phyloP scores from a whole-genome alignment of 306 rosid species.

The Citrullus colocynthis region DNA sequence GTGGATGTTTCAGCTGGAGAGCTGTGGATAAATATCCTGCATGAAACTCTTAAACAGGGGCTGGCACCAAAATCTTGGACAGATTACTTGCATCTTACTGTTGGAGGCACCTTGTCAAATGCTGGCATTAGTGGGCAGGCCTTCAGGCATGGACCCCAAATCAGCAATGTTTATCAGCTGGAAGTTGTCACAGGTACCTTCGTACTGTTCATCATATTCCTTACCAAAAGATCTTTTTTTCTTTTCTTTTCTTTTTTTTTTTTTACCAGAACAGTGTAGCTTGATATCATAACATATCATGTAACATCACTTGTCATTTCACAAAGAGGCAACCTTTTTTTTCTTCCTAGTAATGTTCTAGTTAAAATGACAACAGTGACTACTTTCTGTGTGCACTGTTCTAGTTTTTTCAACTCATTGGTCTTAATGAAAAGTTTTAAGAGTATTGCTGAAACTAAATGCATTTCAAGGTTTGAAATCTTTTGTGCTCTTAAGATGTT shows the following conservation, averaged over 20 bases:
- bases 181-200: slow-evolving; percentile 80
- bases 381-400: not conserved
- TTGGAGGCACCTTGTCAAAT: slow-evolving; percentile 88
- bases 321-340: not conserved
- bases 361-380: not conserved
- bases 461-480: not conserved
- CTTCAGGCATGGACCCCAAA: slow-evolving; percentile 90
- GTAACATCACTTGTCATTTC: slow-evolving; percentile 5
- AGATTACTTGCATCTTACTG: slow-evolving; percentile 86
- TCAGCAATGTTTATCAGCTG: slow-evolving; percentile 60
- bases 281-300: not conserved
- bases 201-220: slow-evolving; percentile 3
- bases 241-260: not conserved
- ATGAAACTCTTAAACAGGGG: slow-evolving; percentile 68
- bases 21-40: slow-evolving; percentile 85
- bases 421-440: not conserved
- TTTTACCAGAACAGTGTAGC: not conserved
- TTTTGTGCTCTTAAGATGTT: not conserved
- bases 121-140: slow-evolving; percentile 98
- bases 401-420: not conserved
- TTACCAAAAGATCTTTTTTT: not conserved
- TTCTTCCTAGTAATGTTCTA: not conserved
- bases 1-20: slow-evolving; percentile 89
- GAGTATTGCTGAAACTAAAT: not conserved
- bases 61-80: slow-evolving; percentile 97